Evolutionary conservation across 192 early-diverging fungal genomes (phyloP), one percentile per base, ranked within the genome.

Genomic region (Coemansia pectinata): DNA sequence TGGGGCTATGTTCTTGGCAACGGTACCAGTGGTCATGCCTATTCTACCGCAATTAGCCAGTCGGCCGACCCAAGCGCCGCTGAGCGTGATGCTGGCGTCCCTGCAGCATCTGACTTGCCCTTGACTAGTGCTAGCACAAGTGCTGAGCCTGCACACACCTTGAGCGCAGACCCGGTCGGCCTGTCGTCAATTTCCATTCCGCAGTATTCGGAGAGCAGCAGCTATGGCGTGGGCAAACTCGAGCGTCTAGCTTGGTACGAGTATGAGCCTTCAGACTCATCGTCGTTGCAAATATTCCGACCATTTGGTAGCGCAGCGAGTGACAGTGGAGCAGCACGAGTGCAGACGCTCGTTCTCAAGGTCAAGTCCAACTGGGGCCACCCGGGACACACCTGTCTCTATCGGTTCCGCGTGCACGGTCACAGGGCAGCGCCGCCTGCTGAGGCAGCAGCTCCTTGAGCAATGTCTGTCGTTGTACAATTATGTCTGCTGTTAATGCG

Each of bases 321-420:
- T 42, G 62, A 75, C 9, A 64, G 65, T 63, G 76, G 81, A 31
- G 63, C 72, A 60, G 63, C 84, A 44, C 82, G 76, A 47, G 72
- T 88, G 66, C 78, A 85, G 33, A 70, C 84, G 7, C 72, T 91
- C 12, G 76, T 88, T 7, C 71, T 93, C 45, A 85, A 83, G 36
- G 66, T 93, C 63, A 81, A 77, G 19, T 86, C 82, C 50, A 93
- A 93, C 75, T 91, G 89, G 88, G 92, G 92, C 2, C 78, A 92
- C 65, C 80, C 85, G 27, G 76, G 85, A 11, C 88, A 90, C 68
- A 93, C 92, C 9, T 92, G 90, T 55, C 34, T 93, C 33, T 93
- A 93, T 73, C 87, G 92, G 48, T 85, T 93, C 52, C 87, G 91
- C 27, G 87, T 90, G 29, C 92, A 93, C 66, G 91, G 77, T 61